Base-by-base conservation (phyloP, 768 basidiomycete species). In the Pleurotus eryngii region DNA sequence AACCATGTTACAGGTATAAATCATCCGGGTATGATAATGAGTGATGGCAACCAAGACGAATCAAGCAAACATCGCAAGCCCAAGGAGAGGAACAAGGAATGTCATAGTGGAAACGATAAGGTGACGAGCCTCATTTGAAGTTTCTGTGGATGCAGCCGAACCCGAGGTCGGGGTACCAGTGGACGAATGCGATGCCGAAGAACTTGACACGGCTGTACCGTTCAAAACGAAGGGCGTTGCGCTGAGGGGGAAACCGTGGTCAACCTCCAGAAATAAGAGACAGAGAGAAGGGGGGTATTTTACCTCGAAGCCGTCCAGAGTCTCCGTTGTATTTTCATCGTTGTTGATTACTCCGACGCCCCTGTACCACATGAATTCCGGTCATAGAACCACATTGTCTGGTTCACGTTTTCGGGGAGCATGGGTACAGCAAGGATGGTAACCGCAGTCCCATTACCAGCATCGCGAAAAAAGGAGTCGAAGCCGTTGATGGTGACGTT, bases 301-400 rank as follows among this genome's bases (percentile, higher is more conserved):
- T 61, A 80, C 81, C 65, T 69, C 67, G 62, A 84, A 84, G 40
- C 73, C 77, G 42, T 71, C 72, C 4, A 76, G 59, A 14, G 77
- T 76, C 65, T 78, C 66, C 22, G 71, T 71, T 46, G 71, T 75
- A 20, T 74, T 75, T 22, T 67, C 70, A 59, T 85, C 82, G 57
- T 74, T 61, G 62, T 87, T 86, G 62, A 87, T 81, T 8, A 70
- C 85, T 40, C 85, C 85, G 45, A 86, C 84, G 30, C 82, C 84
- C 84, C 85, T 50, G 73, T 59, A 2, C 72, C 75, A 66, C 85
- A 87, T 5, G 78, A 78, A 60, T 76, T 77, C 58, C 61, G 64
- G 70, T 87, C 85, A 66, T 71, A 87, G 67, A 83, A 86, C 84
- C 84, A 87, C 48, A 84, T 72, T 17, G 84, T 80, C 9, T 59